These are phyloP conservation scores for Fusarium chuoi DNA, from an alignment of 2,329 filamentous ascomycete species.

Conservation along the genomic window DNA sequence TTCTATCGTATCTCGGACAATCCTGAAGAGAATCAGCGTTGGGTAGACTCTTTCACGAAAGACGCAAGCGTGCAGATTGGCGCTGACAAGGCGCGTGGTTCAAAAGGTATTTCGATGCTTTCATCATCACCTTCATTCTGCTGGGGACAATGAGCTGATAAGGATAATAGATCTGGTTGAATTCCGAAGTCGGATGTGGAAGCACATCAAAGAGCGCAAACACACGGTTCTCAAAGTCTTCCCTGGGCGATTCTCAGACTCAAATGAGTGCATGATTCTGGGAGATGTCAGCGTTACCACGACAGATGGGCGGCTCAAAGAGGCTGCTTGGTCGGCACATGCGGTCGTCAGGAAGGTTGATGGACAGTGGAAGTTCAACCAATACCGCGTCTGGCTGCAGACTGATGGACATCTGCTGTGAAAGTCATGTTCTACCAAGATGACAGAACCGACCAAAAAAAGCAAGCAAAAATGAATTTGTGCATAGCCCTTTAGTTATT, in stretches of 20 bases:
- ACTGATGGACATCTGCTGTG: conserved; percentile 30
- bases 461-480: conserved; percentile 12
- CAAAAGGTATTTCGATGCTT: conserved; percentile 43
- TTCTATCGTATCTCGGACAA: conserved; percentile 60
- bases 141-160: conserved; percentile 8
- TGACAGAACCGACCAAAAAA: neutral
- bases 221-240: conserved; percentile 57
- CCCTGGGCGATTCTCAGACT: conserved; percentile 49
- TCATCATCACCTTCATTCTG: neutral
- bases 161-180: conserved; percentile 51
- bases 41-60: conserved; percentile 55
- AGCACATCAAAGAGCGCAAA: conserved; percentile 51
- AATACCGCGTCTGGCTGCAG: conserved; percentile 50
- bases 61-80: conserved; percentile 57
- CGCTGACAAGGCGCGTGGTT: conserved; percentile 51
- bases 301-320: conserved; percentile 41
- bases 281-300: conserved; percentile 45
- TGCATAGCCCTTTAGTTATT: conserved; percentile 25
- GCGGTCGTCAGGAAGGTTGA: conserved; percentile 44
- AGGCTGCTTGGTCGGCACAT: conserved; percentile 48
- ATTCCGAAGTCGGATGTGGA: conserved; percentile 58
- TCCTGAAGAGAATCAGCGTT: conserved; percentile 53
- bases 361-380: conserved; percentile 49
- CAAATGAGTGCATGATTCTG: conserved; percentile 45
- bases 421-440: neutral